Evolutionary conservation across 805 yeast species (phyloP).

Genomic region (Limtongia smithiae): DNA sequence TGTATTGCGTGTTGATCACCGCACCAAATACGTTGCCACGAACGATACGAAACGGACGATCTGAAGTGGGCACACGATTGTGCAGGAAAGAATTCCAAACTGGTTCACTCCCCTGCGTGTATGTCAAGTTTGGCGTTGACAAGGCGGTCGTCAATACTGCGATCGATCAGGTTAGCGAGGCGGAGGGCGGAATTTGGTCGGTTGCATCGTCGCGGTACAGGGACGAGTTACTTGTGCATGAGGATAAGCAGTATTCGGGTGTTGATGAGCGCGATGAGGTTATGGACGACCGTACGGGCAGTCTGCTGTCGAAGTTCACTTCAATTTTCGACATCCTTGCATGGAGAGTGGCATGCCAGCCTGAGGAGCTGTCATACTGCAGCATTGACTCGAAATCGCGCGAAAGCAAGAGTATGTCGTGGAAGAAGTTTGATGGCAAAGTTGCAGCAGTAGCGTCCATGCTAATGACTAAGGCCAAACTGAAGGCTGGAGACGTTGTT

Average conservation of each 20-base stretch:
- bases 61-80: constrained; percentile 88
- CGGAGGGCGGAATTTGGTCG: constrained; percentile 81
- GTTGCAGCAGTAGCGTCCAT: constrained; percentile 72
- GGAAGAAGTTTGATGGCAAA: constrained; percentile 78
- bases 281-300: constrained; percentile 71
- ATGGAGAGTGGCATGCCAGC: constrained; percentile 68
- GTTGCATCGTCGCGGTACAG: constrained; percentile 67
- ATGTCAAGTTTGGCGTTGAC: constrained; percentile 71
- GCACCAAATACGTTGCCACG: constrained; percentile 81
- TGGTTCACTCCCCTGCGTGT: constrained; percentile 75
- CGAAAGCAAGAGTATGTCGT: constrained; percentile 55
- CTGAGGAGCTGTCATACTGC: constrained; percentile 74
- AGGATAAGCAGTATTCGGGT: constrained; percentile 76
- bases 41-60: constrained; percentile 76
- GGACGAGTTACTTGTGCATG: constrained; percentile 53
- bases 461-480: constrained; percentile 60
- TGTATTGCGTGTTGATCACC: constrained; percentile 77
- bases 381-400: constrained; percentile 43
- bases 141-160: constrained; percentile 63
- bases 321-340: constrained; percentile 70
- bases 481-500: constrained; percentile 68
- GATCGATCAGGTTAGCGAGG: constrained; percentile 46
- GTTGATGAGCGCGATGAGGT: constrained; percentile 73
- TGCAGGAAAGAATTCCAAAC: constrained; percentile 72
- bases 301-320: constrained; percentile 68